A percentile compares a stretch with the other conserved stretches of the same genome.
Evolutionary conservation across 768 basidiomycete genomes (phyloP).

Genomic region (Boletellus ananas): DNA sequence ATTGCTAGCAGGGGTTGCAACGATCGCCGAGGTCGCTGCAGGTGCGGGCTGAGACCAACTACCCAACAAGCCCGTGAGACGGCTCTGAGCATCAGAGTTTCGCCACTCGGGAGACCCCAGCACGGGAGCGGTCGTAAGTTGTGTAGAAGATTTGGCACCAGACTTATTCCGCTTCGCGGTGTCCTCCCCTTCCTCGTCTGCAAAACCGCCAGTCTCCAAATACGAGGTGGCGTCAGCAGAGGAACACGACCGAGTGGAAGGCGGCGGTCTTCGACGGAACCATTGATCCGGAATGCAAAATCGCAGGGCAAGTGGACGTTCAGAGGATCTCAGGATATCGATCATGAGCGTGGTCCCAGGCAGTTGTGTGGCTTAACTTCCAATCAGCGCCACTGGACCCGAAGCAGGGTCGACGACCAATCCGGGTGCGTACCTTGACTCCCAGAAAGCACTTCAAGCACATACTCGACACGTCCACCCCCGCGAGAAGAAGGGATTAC

Average conservation of each 20-base stretch:
- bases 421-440: slow-evolving; percentile 43
- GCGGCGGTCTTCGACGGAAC: slow-evolving; percentile 64
- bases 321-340: slow-evolving; percentile 13
- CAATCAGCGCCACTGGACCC: background rate
- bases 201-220: slow-evolving; percentile 12
- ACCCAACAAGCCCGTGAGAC: slow-evolving; percentile 64
- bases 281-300: slow-evolving; percentile 77
- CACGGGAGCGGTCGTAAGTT: slow-evolving; percentile 12
- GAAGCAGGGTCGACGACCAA: background rate
- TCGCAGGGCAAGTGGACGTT: slow-evolving; percentile 35
- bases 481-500: slow-evolving; percentile 63
- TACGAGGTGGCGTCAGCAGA: slow-evolving; percentile 41
- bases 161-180: slow-evolving; percentile 55
- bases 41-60: slow-evolving; percentile 56
- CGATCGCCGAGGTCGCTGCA: slow-evolving; percentile 29
- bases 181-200: slow-evolving; percentile 47
- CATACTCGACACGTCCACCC: slow-evolving; percentile 62
- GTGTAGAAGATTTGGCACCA: slow-evolving; percentile 24
- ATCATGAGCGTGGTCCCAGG: slow-evolving; percentile 10
- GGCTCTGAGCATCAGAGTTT: slow-evolving; percentile 51
- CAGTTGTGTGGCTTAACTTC: slow-evolving; percentile 13
- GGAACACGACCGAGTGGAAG: slow-evolving; percentile 46
- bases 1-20: slow-evolving; percentile 33
- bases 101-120: slow-evolving; percentile 46
- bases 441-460: slow-evolving; percentile 60